Base-by-base conservation (phyloP, 2,329 filamentous ascomycete genomes). In the Colletotrichum phormii region DNA sequence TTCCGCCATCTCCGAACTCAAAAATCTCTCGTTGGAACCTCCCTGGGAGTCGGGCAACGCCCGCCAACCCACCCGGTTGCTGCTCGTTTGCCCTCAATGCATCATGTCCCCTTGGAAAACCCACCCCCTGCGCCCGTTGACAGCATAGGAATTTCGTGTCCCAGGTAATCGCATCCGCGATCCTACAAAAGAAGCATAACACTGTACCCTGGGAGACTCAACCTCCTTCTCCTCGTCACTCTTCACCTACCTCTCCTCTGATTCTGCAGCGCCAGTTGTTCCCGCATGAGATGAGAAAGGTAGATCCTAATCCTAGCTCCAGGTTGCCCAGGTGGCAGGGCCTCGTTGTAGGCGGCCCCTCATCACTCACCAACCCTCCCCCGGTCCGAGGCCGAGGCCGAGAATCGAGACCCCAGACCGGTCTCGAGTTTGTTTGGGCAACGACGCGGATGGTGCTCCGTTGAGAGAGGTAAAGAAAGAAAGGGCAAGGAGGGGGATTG, bases 251-350 rank as follows among this genome's bases (percentile, higher is more conserved):
- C 33, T 35, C 11, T n/a, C 37, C 24, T n/a, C 37, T 26, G 64
- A 61, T 35, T 35, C 54, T 67, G 64, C 64, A 67, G 54, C n/a
- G 54, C 64, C 64, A 64, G 33, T 18, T 64, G 51, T 64, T 64
- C 51, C 51, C 33, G 51, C 51, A 64, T 64, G 51, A 22, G 42
- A 49, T 9, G 8, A 49, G 42, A 49, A 49, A 22, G 37, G 37
- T 24, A 55, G 24, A 33, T 31, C 24, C 24, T 15, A 35, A 33
- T 31, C 24, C 24, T 15, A 35, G n/a, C 5, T 7, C 29, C 13
- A n/a, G 12, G 31, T 6, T 15, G 7, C 6, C 37, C 15, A 15
- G 13, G 37, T 42, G 42, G 42, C 42, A 22, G 8, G 42, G 42
- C 7, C 42, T 42, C 42, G 42, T n/a, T 11, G 42, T 22, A 49